Evolutionary conservation across 305 asterid genomes (phyloP).

Genomic region (Plantago lanceolata): DNA sequence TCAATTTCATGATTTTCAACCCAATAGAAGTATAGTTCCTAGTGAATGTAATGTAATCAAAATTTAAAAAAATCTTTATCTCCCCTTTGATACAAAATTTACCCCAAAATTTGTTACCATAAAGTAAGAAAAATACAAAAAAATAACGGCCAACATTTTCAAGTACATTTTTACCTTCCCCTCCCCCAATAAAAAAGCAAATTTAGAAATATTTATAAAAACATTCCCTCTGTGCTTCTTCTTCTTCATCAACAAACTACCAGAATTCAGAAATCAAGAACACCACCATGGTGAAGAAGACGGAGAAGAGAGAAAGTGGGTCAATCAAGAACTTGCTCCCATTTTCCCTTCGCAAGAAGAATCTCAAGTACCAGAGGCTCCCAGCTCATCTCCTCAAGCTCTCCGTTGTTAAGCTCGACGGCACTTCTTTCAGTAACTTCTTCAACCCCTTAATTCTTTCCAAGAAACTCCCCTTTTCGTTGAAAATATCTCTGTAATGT

Average conservation of each 20-base stretch:
- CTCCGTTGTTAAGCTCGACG: slow-evolving; percentile 60
- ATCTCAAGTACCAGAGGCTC: slow-evolving; percentile 40
- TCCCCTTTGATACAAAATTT: too few species aligned
- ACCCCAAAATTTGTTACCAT: too few species aligned
- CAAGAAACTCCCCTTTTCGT: neutral
- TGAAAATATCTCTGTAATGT: neutral
- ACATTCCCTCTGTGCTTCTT: too few species aligned
- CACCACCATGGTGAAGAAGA: neutral
- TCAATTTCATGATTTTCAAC: too few species aligned
- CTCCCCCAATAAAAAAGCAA: too few species aligned
- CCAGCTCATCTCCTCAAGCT: slow-evolving; percentile 46
- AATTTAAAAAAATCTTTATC: too few species aligned
- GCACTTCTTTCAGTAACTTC: slow-evolving; percentile 49
- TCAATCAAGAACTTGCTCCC: slow-evolving; percentile 17
- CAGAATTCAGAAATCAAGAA: neutral
- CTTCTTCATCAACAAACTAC: neutral
- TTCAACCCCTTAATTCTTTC: neutral
- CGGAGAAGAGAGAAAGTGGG: neutral
- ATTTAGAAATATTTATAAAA: too few species aligned
- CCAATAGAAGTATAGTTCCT: too few species aligned
- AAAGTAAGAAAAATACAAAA: too few species aligned
- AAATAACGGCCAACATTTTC: too few species aligned
- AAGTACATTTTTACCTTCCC: too few species aligned
- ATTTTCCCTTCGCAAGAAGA: slow-evolving; percentile 30
- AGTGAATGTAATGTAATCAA: too few species aligned